These are phyloP conservation scores for Lipomyces mesembrius DNA, from an alignment of 805 yeast genomes.

Conservation along the genomic window DNA sequence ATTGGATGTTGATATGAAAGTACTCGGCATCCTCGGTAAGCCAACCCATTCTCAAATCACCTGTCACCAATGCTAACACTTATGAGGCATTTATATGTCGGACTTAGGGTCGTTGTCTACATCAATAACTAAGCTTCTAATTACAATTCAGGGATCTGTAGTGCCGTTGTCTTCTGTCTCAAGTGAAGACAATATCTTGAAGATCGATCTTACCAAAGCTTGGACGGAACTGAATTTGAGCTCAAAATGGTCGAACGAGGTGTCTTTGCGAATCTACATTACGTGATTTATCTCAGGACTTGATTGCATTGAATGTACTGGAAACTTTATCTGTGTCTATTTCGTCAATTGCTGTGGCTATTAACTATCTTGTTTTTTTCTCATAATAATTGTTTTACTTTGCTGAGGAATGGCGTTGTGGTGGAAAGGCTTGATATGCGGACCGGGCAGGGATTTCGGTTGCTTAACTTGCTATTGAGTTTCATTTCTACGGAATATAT, in stretches of 20 bases:
- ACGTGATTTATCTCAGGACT: conserved; percentile 7
- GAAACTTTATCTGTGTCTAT: too few species aligned
- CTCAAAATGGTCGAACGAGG: conserved; percentile 33
- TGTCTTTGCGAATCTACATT: conserved; percentile 28
- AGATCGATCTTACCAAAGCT: conserved; percentile 29
- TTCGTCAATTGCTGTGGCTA: too few species aligned
- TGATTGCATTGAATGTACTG: too few species aligned
- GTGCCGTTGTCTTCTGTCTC: conserved; percentile 29
- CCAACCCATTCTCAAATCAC: background rate
- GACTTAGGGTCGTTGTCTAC: background rate
- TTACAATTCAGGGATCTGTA: conserved; percentile 35
- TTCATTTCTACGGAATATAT: background rate
- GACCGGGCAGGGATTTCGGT: background rate
- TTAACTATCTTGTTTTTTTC: too few species aligned
- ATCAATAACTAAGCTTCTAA: conserved; percentile 18
- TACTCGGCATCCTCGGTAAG: conserved; percentile 26
- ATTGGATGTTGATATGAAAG: conserved; percentile 33
- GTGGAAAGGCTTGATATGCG: background rate
- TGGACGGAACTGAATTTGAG: conserved; percentile 30
- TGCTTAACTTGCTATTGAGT: background rate
- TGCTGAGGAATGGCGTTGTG: background rate
- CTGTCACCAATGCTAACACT: background rate
- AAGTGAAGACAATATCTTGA: conserved; percentile 24
- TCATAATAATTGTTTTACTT: background rate
- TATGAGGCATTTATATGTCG: conserved; percentile 3